Evolutionary conservation across 768 basidiomycete species (phyloP).

Genomic region (Paxillus involutus): DNA sequence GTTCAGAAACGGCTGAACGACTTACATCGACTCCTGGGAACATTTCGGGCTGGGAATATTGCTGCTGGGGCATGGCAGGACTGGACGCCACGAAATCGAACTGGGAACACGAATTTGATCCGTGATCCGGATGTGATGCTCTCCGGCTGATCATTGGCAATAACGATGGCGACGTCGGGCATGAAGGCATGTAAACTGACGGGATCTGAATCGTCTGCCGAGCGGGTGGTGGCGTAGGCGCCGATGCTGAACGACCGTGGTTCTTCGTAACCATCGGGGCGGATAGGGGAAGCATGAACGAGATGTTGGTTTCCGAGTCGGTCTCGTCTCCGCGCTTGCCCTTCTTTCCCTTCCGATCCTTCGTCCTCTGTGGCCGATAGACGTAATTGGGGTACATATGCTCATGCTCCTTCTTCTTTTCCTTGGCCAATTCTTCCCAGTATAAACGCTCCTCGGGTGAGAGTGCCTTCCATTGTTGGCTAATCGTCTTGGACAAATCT

Average conservation of each 20-base stretch:
- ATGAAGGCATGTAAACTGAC: constrained; percentile 61
- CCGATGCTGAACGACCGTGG: constrained; percentile 48
- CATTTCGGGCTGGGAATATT: constrained; percentile 30
- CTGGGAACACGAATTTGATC: constrained; percentile 39
- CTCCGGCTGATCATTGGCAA: constrained; percentile 60
- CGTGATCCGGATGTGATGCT: constrained; percentile 50
- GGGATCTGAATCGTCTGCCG: constrained; percentile 72
- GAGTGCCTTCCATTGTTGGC: constrained; percentile 76
- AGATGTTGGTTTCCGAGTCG: constrained; percentile 55
- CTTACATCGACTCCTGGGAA: constrained; percentile 41
- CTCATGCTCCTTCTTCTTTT: constrained; percentile 80
- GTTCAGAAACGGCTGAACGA: constrained; percentile 13
- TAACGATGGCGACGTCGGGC: constrained; percentile 59
- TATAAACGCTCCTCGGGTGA: constrained; percentile 62
- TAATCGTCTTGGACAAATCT: constrained; percentile 80
- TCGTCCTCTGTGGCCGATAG: constrained; percentile 67
- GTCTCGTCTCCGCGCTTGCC: constrained; percentile 39
- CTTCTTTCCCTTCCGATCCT: constrained; percentile 49
- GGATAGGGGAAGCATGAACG: constrained; percentile 40
- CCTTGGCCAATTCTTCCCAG: constrained; percentile 78
- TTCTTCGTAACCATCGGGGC: constrained; percentile 42
- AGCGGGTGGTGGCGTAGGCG: constrained; percentile 62
- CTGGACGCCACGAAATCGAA: constrained; percentile 59
- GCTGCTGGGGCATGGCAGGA: constrained; percentile 40
- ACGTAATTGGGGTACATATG: constrained; percentile 74